These are phyloP conservation scores for Asterophora parasitica DNA, from an alignment of 768 basidiomycete genomes.

Conservation along the genomic window DNA sequence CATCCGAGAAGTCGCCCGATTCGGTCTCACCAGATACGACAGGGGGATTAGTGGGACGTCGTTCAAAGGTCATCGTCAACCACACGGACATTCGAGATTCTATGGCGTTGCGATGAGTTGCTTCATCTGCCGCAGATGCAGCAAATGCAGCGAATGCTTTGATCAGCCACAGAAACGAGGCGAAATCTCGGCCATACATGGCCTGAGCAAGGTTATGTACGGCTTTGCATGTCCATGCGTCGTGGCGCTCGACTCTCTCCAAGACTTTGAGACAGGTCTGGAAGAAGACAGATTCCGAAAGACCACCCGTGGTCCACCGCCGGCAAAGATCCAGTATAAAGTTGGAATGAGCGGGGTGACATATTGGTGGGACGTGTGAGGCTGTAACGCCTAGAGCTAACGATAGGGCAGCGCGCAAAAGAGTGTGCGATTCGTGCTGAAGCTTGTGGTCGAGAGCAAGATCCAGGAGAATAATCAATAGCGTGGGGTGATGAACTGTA, in stretches of 20 bases:
- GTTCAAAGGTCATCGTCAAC: conserved; percentile 5
- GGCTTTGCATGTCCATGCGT: conserved; percentile 41
- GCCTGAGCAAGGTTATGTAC: conserved; percentile 26
- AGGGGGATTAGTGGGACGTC: neutral
- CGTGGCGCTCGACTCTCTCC: conserved; percentile 1
- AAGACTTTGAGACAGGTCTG: conserved; percentile 28
- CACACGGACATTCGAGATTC: conserved; percentile 3
- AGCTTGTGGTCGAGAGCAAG: conserved; percentile 42
- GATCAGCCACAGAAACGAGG: conserved; percentile 26
- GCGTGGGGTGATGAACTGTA: conserved; percentile 43
- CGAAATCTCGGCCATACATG: conserved; percentile 12
- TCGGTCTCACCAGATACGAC: neutral
- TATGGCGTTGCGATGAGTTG: neutral
- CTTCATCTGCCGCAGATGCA: neutral
- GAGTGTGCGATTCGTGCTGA: conserved; percentile 33
- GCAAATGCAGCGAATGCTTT: conserved; percentile 22
- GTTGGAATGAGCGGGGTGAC: conserved; percentile 40
- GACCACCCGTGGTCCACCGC: conserved; percentile 31
- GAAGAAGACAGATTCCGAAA: conserved; percentile 26
- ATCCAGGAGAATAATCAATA: conserved; percentile 47
- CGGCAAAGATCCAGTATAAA: conserved; percentile 42
- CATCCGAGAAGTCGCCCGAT: conserved; percentile 1
- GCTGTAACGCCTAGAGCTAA: conserved; percentile 30
- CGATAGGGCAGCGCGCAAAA: conserved; percentile 39
- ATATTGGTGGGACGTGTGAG: conserved; percentile 26